Conservation (phyloP, 73 alveolate species). For the Tetrahymena malaccensis region DNA sequence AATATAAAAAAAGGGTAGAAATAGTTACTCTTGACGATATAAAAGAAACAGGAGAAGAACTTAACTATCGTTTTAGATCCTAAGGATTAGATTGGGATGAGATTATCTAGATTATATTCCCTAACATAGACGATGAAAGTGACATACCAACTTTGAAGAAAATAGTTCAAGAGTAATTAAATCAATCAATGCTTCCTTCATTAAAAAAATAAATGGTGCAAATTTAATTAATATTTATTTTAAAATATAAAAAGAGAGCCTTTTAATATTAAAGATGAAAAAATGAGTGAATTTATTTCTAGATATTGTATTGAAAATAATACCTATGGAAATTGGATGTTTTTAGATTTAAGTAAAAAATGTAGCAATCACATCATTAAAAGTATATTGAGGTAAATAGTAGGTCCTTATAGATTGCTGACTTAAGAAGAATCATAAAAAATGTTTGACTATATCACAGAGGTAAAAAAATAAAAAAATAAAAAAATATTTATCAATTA, state of each 20-base stretch:
- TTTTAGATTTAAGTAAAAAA: background rate
- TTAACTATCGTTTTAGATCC: background rate
- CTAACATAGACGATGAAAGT: background rate
- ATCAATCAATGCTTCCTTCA: no score
- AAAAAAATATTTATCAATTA: no score
- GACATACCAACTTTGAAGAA: background rate
- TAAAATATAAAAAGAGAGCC: background rate
- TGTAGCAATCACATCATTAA: background rate
- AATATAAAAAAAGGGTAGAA: background rate
- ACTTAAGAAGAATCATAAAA: background rate
- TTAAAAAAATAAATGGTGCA: no score
- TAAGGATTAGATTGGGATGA: background rate
- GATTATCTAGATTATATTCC: background rate
- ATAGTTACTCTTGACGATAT: background rate
- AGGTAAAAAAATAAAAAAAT: background rate
- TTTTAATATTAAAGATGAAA: background rate
- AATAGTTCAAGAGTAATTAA: background rate
- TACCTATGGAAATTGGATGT: background rate
- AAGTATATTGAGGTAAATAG: background rate
- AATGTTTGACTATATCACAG: background rate
- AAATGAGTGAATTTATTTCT: background rate
- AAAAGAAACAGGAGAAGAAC: background rate
- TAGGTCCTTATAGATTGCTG: background rate
- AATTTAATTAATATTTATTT: background rate
- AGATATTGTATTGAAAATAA: background rate